Conservation (phyloP, 352 stramenopile genomes). For the Pythium vanterpoolii region DNA sequence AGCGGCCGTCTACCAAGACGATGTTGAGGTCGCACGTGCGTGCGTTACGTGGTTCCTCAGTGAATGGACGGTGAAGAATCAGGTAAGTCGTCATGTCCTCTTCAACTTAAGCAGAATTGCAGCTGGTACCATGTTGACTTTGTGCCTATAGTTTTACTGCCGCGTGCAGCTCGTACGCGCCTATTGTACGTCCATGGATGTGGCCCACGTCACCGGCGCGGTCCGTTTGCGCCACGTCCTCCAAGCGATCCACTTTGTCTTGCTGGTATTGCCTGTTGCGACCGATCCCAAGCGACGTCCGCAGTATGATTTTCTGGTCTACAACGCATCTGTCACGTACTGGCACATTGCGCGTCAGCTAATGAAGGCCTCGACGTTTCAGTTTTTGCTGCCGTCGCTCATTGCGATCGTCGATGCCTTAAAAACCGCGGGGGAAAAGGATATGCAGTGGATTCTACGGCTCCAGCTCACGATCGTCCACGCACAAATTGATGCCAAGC, state of each 20-base stretch:
- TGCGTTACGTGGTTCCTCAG: conserved; percentile 73
- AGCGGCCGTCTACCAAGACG: conserved; percentile 52
- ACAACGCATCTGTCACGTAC: conserved; percentile 88
- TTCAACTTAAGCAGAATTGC: neutral
- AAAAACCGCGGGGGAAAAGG: conserved; percentile 59
- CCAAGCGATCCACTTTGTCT: conserved; percentile 72
- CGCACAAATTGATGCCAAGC: conserved; percentile 66
- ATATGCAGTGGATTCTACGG: conserved; percentile 61
- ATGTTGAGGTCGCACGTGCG: conserved; percentile 55
- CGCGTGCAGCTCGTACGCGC: conserved; percentile 81
- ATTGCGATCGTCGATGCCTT: conserved; percentile 65
- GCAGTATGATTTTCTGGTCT: conserved; percentile 89
- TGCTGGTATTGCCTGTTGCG: conserved; percentile 73
- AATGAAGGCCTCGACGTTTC: conserved; percentile 76
- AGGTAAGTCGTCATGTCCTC: conserved; percentile 35
- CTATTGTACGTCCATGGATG: conserved; percentile 48
- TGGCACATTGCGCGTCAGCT: conserved; percentile 83
- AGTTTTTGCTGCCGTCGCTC: conserved; percentile 71
- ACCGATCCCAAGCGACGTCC: conserved; percentile 51
- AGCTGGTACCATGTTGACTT: neutral
- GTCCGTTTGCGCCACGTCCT: conserved; percentile 47
- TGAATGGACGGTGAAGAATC: conserved; percentile 60
- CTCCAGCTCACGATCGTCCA: conserved; percentile 68
- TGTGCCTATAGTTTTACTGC: conserved; percentile 72
- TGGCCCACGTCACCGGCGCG: conserved; percentile 35